Evolutionary conservation across 176 grass and related monocot species (phyloP).

Genomic region (Eremochloa ophiuroides): DNA sequence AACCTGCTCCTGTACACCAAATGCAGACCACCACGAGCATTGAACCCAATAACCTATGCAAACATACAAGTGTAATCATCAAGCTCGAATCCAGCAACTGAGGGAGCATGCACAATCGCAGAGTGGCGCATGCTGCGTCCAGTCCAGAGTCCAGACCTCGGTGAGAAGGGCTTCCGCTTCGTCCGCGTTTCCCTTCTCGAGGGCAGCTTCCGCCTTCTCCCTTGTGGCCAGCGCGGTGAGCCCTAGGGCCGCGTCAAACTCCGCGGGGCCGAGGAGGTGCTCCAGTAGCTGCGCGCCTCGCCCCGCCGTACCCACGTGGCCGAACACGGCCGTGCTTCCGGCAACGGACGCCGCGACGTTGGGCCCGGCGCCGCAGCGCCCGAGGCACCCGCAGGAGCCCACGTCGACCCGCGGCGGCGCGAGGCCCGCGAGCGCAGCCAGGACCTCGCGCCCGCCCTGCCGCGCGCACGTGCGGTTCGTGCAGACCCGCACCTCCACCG

Average conservation of each 20-base stretch:
- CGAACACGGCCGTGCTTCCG: conserved; percentile 27
- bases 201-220: conserved; percentile 56
- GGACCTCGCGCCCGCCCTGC: conserved; percentile 69
- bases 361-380: conserved; percentile 71
- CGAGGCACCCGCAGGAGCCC: conserved; percentile 71
- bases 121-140: neutral
- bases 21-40: conserved; percentile 61
- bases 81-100: neutral
- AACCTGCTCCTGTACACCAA: conserved; percentile 68
- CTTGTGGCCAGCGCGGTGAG: conserved; percentile 50
- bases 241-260: conserved; percentile 45
- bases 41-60: conserved; percentile 47
- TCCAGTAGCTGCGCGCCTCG: conserved; percentile 58
- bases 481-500: conserved; percentile 64
- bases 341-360: conserved; percentile 47
- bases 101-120: neutral
- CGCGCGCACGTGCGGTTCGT: conserved; percentile 82
- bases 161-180: conserved; percentile 73
- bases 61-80: neutral
- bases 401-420: conserved; percentile 60
- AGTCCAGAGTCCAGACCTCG: conserved; percentile 32
- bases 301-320: conserved; percentile 61
- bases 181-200: conserved; percentile 44
- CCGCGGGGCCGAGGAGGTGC: conserved; percentile 43
- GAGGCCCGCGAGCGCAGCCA: conserved; percentile 55